These are phyloP conservation scores for Picea abies DNA, from an alignment of 83 land plant genomes.

Conservation along the genomic window DNA sequence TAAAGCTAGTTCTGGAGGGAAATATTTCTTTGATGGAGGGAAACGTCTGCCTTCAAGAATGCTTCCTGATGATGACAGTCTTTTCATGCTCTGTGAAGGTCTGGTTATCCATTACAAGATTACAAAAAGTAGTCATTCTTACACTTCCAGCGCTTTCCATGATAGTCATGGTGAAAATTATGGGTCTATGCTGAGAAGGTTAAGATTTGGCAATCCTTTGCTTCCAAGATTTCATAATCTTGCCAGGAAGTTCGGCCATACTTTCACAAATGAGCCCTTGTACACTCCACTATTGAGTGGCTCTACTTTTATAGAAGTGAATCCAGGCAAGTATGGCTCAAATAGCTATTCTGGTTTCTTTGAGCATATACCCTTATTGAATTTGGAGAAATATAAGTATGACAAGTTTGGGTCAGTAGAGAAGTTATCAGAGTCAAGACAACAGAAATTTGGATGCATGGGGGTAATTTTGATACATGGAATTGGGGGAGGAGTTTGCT, in stretches of 20 bases:
- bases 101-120: constrained; percentile 32
- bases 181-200: not conserved
- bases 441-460: constrained; percentile 2
- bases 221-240: constrained; percentile 1
- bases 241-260: constrained; percentile 2
- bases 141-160: constrained; percentile 12
- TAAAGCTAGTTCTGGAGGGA: constrained; percentile 17
- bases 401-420: not conserved
- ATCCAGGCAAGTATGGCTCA: not conserved
- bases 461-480: constrained; percentile 40
- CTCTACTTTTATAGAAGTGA: not conserved
- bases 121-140: constrained; percentile 17
- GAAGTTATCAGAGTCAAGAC: constrained; percentile 3
- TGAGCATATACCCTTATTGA: not conserved
- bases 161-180: not conserved
- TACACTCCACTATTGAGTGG: constrained; percentile 5
- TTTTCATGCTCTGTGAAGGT: constrained; percentile 33
- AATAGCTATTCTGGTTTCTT: not conserved
- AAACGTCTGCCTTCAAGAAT: constrained; percentile 26
- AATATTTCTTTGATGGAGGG: constrained; percentile 13
- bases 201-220: not conserved
- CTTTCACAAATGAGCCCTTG: not conserved
- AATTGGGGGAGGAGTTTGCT: constrained; percentile 42
- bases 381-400: not conserved
- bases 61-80: constrained; percentile 34